phyloP scores from a whole-genome alignment of 169 alveolate genomes.

The Plasmodium sp. region DNA sequence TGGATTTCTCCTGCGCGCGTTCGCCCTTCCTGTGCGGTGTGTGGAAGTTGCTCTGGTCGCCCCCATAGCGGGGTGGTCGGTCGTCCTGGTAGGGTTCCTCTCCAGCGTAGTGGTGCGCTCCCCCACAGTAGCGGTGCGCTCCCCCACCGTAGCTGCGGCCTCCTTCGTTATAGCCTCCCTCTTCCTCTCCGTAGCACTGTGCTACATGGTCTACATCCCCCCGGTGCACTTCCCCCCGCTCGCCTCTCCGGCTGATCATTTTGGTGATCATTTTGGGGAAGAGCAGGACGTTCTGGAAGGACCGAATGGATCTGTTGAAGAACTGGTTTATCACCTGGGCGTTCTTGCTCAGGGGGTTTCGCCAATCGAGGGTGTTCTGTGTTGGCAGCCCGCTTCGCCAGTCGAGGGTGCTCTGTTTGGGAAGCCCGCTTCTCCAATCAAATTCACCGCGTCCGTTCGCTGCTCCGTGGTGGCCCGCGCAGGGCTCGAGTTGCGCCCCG shows the following conservation, averaged over 20 bases:
- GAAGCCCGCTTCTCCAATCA: not conserved
- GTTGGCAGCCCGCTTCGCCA: not conserved
- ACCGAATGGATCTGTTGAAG: constrained; percentile 31
- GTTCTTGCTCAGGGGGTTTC: not conserved
- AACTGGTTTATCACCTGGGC: not conserved
- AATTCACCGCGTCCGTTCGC: not conserved
- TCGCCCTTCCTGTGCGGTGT: not conserved
- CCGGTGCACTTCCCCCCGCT: not conserved
- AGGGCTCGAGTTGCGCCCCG: not conserved
- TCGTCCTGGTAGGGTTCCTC: not conserved
- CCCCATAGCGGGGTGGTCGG: not conserved
- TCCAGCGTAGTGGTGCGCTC: not conserved
- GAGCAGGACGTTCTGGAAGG: constrained; percentile 47
- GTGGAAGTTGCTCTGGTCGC: not conserved
- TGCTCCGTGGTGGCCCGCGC: not conserved
- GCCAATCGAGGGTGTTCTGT: not conserved
- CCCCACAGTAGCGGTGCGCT: not conserved
- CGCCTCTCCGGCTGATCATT: not conserved
- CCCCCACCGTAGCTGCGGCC: not conserved
- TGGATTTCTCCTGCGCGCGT: not conserved
- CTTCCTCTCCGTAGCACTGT: not conserved
- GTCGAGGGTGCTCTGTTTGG: too few relatives aligned
- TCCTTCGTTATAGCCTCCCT: not conserved
- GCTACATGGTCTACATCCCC: not conserved
- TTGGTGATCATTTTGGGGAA: constrained; percentile 9